Percentiles rank a stretch among this genome's conserved stretches.
These are phyloP conservation scores for Epichloe scottii DNA, from an alignment of 2,329 filamentous ascomycete species.

Conservation along the genomic window DNA sequence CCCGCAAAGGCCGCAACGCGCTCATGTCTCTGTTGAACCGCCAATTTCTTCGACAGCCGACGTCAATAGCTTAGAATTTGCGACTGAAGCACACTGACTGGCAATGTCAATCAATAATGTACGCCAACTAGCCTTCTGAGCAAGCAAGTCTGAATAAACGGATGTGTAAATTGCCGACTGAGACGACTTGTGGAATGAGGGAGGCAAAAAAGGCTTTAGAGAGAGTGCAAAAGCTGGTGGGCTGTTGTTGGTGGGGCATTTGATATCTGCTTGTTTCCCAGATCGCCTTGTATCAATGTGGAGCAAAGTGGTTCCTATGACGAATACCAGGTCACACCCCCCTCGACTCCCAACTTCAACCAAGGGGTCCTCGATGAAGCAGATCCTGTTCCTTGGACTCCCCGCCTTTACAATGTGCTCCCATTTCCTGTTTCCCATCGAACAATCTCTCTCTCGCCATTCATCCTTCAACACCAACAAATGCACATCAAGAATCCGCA, in stretches of 20 bases:
- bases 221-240: background rate
- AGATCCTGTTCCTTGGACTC: too few species aligned
- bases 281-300: background rate
- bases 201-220: background rate
- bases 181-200: background rate
- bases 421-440: too few species aligned
- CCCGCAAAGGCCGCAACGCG: slow-evolving; percentile 46
- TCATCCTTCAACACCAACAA: too few species aligned
- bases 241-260: background rate
- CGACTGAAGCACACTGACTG: too few species aligned
- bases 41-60: background rate
- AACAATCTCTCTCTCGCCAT: too few species aligned
- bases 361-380: background rate
- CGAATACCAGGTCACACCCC: background rate
- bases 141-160: background rate
- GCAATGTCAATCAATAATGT: too few species aligned
- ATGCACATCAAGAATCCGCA: background rate
- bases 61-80: background rate
- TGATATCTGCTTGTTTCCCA: background rate
- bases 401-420: too few species aligned
- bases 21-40: slow-evolving; percentile 24
- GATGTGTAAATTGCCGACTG: too few species aligned
- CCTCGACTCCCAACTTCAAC: background rate
- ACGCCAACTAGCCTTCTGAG: background rate
- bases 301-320: slow-evolving; percentile 5